Percentiles rank a stretch among this genome's conserved stretches.
phyloP scores from a whole-genome alignment of 148 eudicot genomes.

The Amaranthus palmeri region DNA sequence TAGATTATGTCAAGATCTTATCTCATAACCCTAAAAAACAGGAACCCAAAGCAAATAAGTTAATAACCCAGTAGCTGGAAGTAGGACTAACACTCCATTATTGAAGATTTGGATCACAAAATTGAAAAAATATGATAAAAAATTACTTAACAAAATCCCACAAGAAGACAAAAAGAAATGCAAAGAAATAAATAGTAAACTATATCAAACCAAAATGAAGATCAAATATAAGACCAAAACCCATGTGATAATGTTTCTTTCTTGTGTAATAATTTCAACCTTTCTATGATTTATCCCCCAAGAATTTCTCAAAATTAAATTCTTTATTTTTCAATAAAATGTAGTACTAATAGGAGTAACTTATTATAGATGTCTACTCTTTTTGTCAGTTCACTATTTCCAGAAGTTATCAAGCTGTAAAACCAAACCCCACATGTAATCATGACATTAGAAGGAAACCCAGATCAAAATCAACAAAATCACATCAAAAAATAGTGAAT shows the following conservation, averaged over 20 bases:
- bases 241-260: slow-evolving; percentile 40
- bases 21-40: slow-evolving; percentile 22
- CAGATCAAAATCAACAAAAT: slow-evolving; percentile 19
- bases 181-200: slow-evolving; percentile 7
- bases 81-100: slow-evolving; percentile 23
- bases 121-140: slow-evolving; percentile 9
- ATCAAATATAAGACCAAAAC: slow-evolving; percentile 15
- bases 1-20: slow-evolving; percentile 33
- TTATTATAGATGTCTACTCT: slow-evolving; percentile 7
- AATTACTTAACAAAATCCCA: slow-evolving; percentile 21
- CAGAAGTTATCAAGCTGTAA: slow-evolving; percentile 23
- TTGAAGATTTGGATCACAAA: slow-evolving; percentile 24
- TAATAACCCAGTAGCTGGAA: slow-evolving; percentile 22
- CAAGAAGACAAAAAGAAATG: slow-evolving; percentile 35
- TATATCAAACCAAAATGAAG: slow-evolving; percentile 9
- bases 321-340: background rate
- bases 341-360: background rate
- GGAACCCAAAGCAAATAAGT: slow-evolving; percentile 13
- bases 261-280: slow-evolving; percentile 26
- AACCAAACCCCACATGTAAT: slow-evolving; percentile 19
- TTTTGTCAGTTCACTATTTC: slow-evolving; percentile 22
- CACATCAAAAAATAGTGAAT: background rate
- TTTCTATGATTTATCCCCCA: slow-evolving; percentile 1
- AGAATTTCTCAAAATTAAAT: background rate
- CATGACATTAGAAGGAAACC: slow-evolving; percentile 19